Base-by-base conservation (phyloP, 306 rosid species). In the Pachyrhizus erosus region DNA sequence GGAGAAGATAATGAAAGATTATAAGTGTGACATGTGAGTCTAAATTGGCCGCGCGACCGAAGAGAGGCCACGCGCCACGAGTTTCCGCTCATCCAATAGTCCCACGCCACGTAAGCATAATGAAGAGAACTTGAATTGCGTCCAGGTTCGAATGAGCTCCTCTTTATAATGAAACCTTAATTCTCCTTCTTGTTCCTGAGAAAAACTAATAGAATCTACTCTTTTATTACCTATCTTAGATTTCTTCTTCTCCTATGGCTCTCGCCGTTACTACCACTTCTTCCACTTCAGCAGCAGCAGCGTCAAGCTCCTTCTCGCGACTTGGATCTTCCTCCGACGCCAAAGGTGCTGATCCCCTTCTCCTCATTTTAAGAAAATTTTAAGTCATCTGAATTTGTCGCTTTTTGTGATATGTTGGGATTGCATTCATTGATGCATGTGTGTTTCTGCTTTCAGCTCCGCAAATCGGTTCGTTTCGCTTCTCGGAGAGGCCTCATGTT, bases 261-360 rank as follows among this genome's bases (percentile, higher is more conserved):
- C 83, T 92, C 58, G 78, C 94, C 76, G 85, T 89, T 81, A 45
- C 91, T 81, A 81, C 94, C 13, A 84, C 93, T 43, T 85, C 97
- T 34, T 67, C 87, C 12, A 76, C 93, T 45, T 78, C 94, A n/a
- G 5, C 94, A 1, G 60, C 87, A 2, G 61, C 90, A 10, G 10
- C 42, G 10, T 89, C 93, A 4, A 85, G 49, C 29, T 86, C 90
- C 31, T 84, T 90, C 51, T 77, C 92, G 1, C 89, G 77, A 15
- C 79, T 87, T 0, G 80, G 69, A 71, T 70, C 89, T 78, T 87
- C 90, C 0, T 86, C 91, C 1, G 97, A 91, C 0, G 65, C 77
- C 3, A 91, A 84, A 86, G 96, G 99, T 91, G 54, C 5, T 7
- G 8, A 34, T 17, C 40, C 2, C 15, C 11, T 29, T 43, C 4